A percentile compares a stretch with the other conserved stretches of the same genome.
Evolutionary conservation across 1,284 basidiomycete species (phyloP).

Genomic region (Austropuccinia psidii): DNA sequence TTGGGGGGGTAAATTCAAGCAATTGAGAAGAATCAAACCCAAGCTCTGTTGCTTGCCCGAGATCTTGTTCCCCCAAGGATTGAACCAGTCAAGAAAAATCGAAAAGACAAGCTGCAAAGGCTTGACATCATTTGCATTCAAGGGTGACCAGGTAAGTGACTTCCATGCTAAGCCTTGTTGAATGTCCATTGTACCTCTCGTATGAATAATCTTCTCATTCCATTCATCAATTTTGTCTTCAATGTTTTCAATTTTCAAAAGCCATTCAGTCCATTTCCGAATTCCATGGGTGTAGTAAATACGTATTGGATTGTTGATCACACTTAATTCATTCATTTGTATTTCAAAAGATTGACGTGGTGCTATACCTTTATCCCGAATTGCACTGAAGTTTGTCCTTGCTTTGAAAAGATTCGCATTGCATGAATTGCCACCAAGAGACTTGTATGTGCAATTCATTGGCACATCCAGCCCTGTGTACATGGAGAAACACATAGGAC

Average conservation of each 20-base stretch:
- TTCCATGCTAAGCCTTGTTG: background rate
- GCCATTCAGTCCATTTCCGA: background rate
- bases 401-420: too few relatives aligned
- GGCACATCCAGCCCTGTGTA: too few relatives aligned
- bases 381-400: too few relatives aligned
- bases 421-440: too few relatives aligned
- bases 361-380: too few relatives aligned
- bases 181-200: background rate
- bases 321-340: too few relatives aligned
- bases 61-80: slow-evolving; percentile 16
- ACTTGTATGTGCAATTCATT: too few relatives aligned
- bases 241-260: background rate
- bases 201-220: background rate
- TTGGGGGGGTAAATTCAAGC: slow-evolving; percentile 1
- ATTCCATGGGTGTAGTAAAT: too few relatives aligned
- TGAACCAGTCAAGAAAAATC: slow-evolving; percentile 8
- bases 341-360: too few relatives aligned
- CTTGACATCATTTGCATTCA: background rate
- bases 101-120: background rate
- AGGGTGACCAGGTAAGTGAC: background rate
- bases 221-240: background rate
- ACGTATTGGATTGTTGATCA: too few relatives aligned
- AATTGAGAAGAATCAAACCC: background rate
- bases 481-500: too few relatives aligned
- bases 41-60: background rate